Evolutionary conservation across 768 basidiomycete species (phyloP), one percentile per base, ranked within the genome.

Genomic region (Suillus alpinus): DNA sequence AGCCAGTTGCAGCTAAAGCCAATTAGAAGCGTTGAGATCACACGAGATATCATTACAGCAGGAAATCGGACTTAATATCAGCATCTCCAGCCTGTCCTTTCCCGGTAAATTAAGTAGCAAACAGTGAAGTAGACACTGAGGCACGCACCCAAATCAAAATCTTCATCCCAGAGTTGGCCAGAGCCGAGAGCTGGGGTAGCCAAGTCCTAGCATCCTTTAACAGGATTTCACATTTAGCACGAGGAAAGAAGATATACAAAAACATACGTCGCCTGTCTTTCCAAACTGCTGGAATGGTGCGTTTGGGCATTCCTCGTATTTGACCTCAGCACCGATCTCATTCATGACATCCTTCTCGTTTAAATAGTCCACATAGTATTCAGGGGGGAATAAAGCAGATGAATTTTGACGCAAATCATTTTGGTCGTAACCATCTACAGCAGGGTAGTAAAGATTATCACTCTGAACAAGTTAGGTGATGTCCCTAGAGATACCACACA

Each of bases 401-500:
- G 79, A 65, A 47, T 80, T 85, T 69, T 87, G 86, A 23, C 84
- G 75, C 44, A 88, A 72, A 65, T 88, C 87, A 59, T 87, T 69
- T 0, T 77, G 64, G 62, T 88, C 86, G 14, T 77, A 75, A 65
- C 84, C 66, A 0, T 83, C 83, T 6, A 86, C 74, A 1, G 83
- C 83, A 0, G 84, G 83, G 2, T 69, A n/a, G 61, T 81, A 81
- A 13, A 87, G 73, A n/a, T 85, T 76, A 0, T 79, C 71, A 36
- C 70, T 58, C 85, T 86, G 57, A 51, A 37, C 9, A 32, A 32
- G 50, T n/a, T 34, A 29, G 6, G 14, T 59, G 46, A 63, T 41
- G 47, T n/a, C 61, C 12, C n/a, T 43, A 36, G 8, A 14, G 12
- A 20, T 20, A 20, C 18, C 4, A 14, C 20, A n/a, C 49, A 52